Conservation (phyloP, 1,284 basidiomycete genomes). For the Pterulicium gracile region DNA sequence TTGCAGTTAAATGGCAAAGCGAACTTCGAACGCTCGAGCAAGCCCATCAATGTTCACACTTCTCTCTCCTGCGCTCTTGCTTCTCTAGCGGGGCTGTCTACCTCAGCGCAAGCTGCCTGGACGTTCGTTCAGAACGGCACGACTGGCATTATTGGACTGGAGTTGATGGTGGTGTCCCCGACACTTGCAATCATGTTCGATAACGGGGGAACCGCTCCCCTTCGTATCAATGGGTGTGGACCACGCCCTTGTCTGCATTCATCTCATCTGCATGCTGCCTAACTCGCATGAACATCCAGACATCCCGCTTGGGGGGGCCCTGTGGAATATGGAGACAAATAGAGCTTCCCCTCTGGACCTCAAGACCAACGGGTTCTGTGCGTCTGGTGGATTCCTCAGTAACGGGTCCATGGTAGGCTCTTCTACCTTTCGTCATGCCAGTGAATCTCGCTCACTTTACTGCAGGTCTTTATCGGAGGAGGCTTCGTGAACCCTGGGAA, state of each 20-base stretch:
- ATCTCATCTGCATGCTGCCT: no score
- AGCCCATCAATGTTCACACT: no score
- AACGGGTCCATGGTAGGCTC: slow-evolving; percentile 23
- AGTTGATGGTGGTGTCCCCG: slow-evolving; percentile 24
- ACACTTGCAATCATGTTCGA: slow-evolving; percentile 24
- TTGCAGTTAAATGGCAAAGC: no score
- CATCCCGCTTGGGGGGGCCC: slow-evolving; percentile 15
- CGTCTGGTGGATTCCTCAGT: slow-evolving; percentile 24
- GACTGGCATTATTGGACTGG: slow-evolving; percentile 27
- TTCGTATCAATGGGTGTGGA: slow-evolving; percentile 20
- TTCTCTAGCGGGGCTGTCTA: no score
- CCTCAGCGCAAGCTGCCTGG: slow-evolving; percentile 10
- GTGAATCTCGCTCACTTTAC: no score
- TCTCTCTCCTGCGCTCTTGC: no score
- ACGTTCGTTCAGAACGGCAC: slow-evolving; percentile 13
- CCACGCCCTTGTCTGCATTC: slow-evolving; percentile 17
- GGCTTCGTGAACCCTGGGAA: not conserved
- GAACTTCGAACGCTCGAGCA: no score
- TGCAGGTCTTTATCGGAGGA: no score
- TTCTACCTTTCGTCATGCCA: not conserved
- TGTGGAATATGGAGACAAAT: slow-evolving; percentile 22
- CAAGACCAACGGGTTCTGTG: slow-evolving; percentile 31
- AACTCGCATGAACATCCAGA: no score
- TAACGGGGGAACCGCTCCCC: slow-evolving; percentile 24
- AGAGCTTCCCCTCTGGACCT: slow-evolving; percentile 22